These are phyloP conservation scores for Fusarium sp. DNA, from an alignment of 2,329 filamentous ascomycete species.

Conservation along the genomic window DNA sequence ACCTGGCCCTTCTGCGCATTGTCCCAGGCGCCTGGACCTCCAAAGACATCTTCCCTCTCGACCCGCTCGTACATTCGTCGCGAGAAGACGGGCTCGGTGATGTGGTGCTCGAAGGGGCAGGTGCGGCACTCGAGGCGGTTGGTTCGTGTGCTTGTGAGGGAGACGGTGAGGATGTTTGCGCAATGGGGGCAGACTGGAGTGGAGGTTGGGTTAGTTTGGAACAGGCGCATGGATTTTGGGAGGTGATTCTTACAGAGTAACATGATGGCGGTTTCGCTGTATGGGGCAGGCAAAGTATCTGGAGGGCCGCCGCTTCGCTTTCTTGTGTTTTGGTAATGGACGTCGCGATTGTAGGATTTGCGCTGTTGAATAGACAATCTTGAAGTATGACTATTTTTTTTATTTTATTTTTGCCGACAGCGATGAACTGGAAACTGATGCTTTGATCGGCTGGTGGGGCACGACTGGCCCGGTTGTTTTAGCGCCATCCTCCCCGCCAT, in stretches of 20 bases:
- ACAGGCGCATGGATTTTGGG: conserved; percentile 12
- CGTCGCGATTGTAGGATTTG: conserved; percentile 1
- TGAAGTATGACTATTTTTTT: conserved; percentile 23
- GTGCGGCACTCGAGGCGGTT: conserved; percentile 97
- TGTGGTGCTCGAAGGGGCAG: conserved; percentile 90
- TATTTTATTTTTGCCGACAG: conserved; percentile 1
- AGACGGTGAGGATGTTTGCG: conserved; percentile 85
- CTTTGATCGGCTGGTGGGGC: conserved; percentile 37
- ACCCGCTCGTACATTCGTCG: conserved; percentile 89
- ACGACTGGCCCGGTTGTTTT: conserved; percentile 18
- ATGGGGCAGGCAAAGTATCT: neutral
- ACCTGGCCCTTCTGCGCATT: conserved; percentile 88
- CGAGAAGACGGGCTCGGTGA: conserved; percentile 82
- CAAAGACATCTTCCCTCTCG: conserved; percentile 90
- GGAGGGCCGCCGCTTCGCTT: neutral
- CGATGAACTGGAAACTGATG: conserved; percentile 3
- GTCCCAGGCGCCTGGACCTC: conserved; percentile 88
- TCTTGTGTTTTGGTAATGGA: conserved; percentile 1
- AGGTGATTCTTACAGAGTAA: conserved; percentile 69
- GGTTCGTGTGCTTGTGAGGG: conserved; percentile 65
- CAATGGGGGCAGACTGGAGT: conserved; percentile 82
- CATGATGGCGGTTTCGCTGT: conserved; percentile 62
- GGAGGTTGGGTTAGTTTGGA: conserved; percentile 24
- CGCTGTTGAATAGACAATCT: conserved; percentile 6
- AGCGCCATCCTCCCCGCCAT: conserved; percentile 39